phyloP scores from a whole-genome alignment of 306 rosid genomes.

The cucumber (Cucumis sativus) region Cucumber_9930_V3 NC_026657.2:39549001-39549500 shows the following conservation, averaged over 20 bases:
- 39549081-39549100: too few relatives aligned
- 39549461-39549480: background rate
- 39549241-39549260: background rate
- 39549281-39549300: conserved; percentile 18
- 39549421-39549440: background rate
- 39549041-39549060: too few relatives aligned
- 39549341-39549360: conserved; percentile 50
- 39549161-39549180: background rate
- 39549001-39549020: too few relatives aligned
- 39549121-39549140: background rate
- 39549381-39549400: background rate
- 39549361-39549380: background rate
- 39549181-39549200: background rate
- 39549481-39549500: conserved; percentile 80
- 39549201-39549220: background rate
- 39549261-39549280: background rate
- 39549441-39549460: background rate
- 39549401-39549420: conserved; percentile 2
- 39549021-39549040: too few relatives aligned
- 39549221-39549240: background rate
- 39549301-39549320: conserved; percentile 32
- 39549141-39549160: background rate
- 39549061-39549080: too few relatives aligned
- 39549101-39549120: too few relatives aligned
- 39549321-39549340: conserved; percentile 49